These are phyloP conservation scores for Alternaria viburni DNA, from an alignment of 2,329 filamentous ascomycete genomes.

Conservation along the genomic window DNA sequence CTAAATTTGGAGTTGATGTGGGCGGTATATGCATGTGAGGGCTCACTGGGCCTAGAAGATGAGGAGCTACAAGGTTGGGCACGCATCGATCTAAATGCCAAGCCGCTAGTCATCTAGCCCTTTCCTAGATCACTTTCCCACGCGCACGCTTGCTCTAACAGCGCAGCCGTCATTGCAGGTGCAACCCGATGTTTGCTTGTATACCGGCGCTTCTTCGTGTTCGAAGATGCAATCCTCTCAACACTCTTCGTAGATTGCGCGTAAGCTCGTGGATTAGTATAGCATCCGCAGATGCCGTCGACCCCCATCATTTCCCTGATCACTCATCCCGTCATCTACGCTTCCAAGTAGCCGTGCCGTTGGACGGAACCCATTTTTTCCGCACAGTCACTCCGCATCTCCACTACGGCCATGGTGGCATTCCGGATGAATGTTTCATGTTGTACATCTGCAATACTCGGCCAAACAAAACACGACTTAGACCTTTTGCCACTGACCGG, in stretches of 20 bases:
- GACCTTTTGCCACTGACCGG: background rate
- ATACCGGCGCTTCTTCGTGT: background rate
- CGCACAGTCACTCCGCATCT: background rate
- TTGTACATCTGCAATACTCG: background rate
- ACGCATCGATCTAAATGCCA: background rate
- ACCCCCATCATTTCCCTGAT: background rate
- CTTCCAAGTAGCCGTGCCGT: background rate
- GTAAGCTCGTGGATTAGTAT: background rate
- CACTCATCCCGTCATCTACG: background rate
- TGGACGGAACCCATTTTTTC: constrained; percentile 1
- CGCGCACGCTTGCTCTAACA: background rate
- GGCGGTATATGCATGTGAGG: background rate
- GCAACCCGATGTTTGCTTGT: background rate
- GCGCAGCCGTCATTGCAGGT: background rate
- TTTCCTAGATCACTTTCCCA: background rate
- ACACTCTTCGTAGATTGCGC: background rate
- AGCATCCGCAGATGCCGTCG: background rate
- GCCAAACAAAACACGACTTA: constrained; percentile 1
- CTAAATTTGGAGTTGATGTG: background rate
- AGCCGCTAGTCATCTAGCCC: background rate
- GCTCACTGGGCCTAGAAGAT: background rate
- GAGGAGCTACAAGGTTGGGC: background rate
- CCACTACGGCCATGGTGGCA: background rate
- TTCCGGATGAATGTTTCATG: background rate
- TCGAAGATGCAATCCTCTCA: background rate